Conservation (phyloP, 352 stramenopile genomes). For the Globisporangium alternatum region DNA sequence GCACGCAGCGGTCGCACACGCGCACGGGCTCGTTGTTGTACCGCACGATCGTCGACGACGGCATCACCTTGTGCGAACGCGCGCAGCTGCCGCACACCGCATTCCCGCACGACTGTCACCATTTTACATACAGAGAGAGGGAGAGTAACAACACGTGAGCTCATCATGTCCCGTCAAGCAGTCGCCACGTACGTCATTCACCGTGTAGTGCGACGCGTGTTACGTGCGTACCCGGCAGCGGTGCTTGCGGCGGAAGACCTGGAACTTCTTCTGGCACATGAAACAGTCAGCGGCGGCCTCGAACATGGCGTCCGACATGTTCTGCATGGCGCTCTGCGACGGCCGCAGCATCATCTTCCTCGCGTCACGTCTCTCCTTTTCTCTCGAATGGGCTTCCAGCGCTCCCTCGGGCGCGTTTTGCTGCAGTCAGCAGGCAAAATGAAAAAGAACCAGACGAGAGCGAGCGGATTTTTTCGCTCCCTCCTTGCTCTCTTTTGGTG, state of each 20-base stretch:
- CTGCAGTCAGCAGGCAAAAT: background rate
- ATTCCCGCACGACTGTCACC: constrained; percentile 63
- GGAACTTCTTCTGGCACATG: constrained; percentile 84
- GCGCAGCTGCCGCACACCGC: constrained; percentile 75
- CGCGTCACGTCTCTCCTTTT: background rate
- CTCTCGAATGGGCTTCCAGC: background rate
- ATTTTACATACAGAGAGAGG: constrained; percentile 8
- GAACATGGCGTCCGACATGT: constrained; percentile 44
- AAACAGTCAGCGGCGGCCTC: constrained; percentile 65
- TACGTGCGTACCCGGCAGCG: constrained; percentile 53
- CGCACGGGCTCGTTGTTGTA: constrained; percentile 81
- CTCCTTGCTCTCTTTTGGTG: no score
- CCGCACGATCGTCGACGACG: constrained; percentile 52
- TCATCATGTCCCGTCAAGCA: background rate
- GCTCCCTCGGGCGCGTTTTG: background rate
- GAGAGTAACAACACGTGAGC: background rate
- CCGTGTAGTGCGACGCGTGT: background rate
- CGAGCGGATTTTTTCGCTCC: constrained; percentile 11
- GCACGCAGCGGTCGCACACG: constrained; percentile 78
- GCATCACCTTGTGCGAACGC: constrained; percentile 76
- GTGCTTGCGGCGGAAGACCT: constrained; percentile 83
- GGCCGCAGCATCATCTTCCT: constrained; percentile 19
- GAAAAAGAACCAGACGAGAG: constrained; percentile 12
- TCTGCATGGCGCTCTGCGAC: constrained; percentile 16
- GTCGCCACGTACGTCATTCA: background rate